Base-by-base conservation (phyloP, 164 flowering plant genomes). In the Litsea cubeba region DNA sequence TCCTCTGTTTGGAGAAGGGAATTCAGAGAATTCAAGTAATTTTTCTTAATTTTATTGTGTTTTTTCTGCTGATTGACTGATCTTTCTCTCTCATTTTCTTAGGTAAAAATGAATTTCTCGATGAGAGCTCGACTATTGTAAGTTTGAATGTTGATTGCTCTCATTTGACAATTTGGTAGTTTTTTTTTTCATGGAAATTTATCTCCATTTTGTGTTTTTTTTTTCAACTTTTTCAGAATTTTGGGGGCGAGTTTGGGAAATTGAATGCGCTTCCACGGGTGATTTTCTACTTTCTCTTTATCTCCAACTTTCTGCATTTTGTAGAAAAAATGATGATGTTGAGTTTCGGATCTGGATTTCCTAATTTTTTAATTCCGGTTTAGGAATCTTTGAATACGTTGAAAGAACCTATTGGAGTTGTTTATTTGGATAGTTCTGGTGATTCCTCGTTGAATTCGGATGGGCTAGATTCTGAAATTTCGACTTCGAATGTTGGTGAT, bases 181-280 rank as follows among this genome's bases (percentile, higher is more conserved):
- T 25, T 30, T 28, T 49, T 30, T 0, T 30, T 60, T 30, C 65
- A 17, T 65, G 40, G 6, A 71, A 30, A 17, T 60, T 71, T 6
- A 12, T 71, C 40, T 17, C 12, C 2, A 14, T 17, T 25, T 24
- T 57, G 1, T 68, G 20, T 5, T 71, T 20, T 73, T 5, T 71
- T 20, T 73, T 63, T 46, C 35, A 23, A 8, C 24, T 14, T 50
- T 65, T 62, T 40, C 69, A 80, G 80, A 77, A 63, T 62, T 72
- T 77, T 51, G 80, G 80, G 1, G 71, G 77, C n/a, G 76, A 71
- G 20, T 26, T 64, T 23, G 60, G 71, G 26, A 75, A 76, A 60
- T 76, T 89, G 3, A 90, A 91, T 87, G 79, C 89, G 60, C 87
- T 91, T 67, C 90, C 89, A 12, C 92, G 87, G 97, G 98, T 94